phyloP scores from a whole-genome alignment of 2,329 filamentous ascomycete species.

The Pyrenophora tritici-repentis region DNA sequence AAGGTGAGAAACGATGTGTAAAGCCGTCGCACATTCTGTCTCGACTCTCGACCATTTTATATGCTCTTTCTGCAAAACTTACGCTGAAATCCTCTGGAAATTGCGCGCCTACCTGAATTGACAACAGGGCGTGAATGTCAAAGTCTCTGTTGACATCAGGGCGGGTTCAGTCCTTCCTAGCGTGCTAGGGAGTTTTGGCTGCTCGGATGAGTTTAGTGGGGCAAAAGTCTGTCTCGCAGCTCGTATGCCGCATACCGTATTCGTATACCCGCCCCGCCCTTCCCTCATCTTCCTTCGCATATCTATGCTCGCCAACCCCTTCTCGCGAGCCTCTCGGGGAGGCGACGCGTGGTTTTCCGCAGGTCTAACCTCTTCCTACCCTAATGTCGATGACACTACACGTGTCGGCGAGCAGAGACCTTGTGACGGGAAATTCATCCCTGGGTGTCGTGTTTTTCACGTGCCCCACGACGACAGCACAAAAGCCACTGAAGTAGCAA shows the following conservation, averaged over 20 bases:
- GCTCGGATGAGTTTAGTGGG: too few relatives aligned
- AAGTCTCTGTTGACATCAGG: constrained; percentile 6
- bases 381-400: constrained; percentile 18
- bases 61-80: neutral
- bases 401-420: constrained; percentile 24
- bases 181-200: neutral
- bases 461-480: constrained; percentile 31
- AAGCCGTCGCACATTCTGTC: too few relatives aligned
- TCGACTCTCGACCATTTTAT: neutral
- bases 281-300: constrained; percentile 1
- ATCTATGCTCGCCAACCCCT: constrained; percentile 29
- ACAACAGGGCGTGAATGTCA: constrained; percentile 8
- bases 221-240: neutral
- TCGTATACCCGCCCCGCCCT: neutral
- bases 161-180: constrained; percentile 2
- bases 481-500: constrained; percentile 19
- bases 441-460: constrained; percentile 33
- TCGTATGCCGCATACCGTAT: neutral
- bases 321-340: constrained; percentile 26
- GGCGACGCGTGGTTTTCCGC: constrained; percentile 33
- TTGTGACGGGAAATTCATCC: constrained; percentile 16
- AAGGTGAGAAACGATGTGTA: too few relatives aligned
- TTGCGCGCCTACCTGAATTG: neutral
- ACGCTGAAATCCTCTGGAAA: neutral
- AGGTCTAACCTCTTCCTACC: constrained; percentile 26